phyloP scores from a whole-genome alignment of 1,284 basidiomycete genomes.

The Pyrrhoderma lamaoense region DNA sequence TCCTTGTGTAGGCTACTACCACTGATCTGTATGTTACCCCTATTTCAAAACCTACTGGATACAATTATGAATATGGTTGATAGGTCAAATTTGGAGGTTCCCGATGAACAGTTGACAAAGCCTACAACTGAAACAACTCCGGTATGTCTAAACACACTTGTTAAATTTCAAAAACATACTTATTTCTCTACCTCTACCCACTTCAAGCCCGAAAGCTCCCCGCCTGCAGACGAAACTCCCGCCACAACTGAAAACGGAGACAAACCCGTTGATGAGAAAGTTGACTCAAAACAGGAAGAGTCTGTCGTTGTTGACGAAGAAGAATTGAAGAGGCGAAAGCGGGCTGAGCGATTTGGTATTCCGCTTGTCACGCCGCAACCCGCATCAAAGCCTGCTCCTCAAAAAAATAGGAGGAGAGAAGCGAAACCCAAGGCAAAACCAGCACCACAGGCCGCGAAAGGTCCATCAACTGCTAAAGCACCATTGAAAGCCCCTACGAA shows the following conservation, averaged over 20 bases:
- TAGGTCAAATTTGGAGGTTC: conserved; percentile 3
- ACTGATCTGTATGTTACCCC: no score
- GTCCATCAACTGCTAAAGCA: no score
- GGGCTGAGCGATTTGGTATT: conserved; percentile 65
- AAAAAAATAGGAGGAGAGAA: not conserved
- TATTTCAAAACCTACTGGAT: no score
- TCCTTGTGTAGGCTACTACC: no score
- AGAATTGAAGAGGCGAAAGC: conserved; percentile 48
- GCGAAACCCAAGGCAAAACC: not conserved
- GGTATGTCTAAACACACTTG: no score
- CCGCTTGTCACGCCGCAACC: conserved; percentile 42
- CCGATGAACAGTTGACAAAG: not conserved
- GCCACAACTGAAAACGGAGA: conserved; percentile 8
- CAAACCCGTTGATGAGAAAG: conserved; percentile 13
- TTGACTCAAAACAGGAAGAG: conserved; percentile 1
- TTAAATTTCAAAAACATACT: no score
- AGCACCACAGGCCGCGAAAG: not conserved
- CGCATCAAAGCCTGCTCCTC: conserved; percentile 16
- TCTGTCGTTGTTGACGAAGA: conserved; percentile 36
- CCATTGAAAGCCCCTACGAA: not conserved
- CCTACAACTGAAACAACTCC: not conserved
- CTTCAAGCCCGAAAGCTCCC: conserved; percentile 5
- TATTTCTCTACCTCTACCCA: conserved; percentile 1
- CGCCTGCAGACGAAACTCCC: conserved; percentile 2
- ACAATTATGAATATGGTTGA: no score